These are phyloP conservation scores for Phoma sp. DNA, from an alignment of 2,329 filamentous ascomycete genomes.

Conservation along the genomic window DNA sequence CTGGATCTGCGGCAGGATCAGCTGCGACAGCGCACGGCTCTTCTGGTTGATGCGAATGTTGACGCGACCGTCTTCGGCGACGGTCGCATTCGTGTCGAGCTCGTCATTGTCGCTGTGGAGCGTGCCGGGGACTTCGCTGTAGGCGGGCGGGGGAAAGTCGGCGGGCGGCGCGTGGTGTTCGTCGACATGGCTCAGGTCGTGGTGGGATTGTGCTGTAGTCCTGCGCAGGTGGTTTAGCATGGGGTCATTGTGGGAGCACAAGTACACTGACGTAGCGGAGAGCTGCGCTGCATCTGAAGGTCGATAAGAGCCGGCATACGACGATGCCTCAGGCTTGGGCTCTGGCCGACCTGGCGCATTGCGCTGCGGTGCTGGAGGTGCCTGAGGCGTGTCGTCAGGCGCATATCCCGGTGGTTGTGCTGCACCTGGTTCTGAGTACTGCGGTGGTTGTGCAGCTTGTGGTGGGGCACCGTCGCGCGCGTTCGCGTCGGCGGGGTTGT, in stretches of 20 bases:
- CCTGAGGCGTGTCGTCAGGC: slow-evolving; percentile 13
- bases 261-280: slow-evolving; percentile 19
- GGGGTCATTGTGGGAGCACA: not conserved
- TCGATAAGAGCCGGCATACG: slow-evolving; percentile 39
- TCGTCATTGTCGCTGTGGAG: slow-evolving; percentile 48
- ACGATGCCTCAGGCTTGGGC: slow-evolving; percentile 37
- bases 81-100: slow-evolving; percentile 55
- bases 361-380: not conserved
- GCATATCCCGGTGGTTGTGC: slow-evolving; percentile 22
- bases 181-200: slow-evolving; percentile 27
- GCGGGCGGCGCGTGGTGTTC: slow-evolving; percentile 20
- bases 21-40: slow-evolving; percentile 43
- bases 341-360: slow-evolving; percentile 10
- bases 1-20: slow-evolving; percentile 50
- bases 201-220: slow-evolving; percentile 17
- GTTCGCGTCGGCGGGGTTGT: slow-evolving; percentile 23
- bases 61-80: slow-evolving; percentile 50
- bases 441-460: slow-evolving; percentile 19
- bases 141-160: slow-evolving; percentile 48
- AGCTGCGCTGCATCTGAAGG: slow-evolving; percentile 26
- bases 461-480: slow-evolving; percentile 31
- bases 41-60: slow-evolving; percentile 52
- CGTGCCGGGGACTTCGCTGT: slow-evolving; percentile 52
- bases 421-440: slow-evolving; percentile 18
- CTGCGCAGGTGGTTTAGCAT: slow-evolving; percentile 26